Evolutionary conservation across 305 asterid genomes (phyloP).

Genomic region (Solanum hybrid): DNA sequence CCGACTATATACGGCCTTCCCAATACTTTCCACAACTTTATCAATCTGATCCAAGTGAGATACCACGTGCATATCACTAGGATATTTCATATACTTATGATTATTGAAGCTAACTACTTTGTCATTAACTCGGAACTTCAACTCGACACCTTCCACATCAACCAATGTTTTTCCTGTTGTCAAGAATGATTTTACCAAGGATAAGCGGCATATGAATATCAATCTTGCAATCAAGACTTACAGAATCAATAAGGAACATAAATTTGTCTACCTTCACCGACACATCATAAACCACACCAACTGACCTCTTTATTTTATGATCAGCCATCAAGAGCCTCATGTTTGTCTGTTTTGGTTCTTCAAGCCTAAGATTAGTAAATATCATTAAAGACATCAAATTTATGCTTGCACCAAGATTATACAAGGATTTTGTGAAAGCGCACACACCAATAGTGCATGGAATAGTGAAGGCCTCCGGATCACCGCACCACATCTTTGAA

Average conservation of each 20-base stretch:
- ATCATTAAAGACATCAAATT: neutral
- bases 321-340: neutral
- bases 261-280: neutral
- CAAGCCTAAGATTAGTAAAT: too few relatives aligned
- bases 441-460: neutral
- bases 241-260: neutral
- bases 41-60: neutral
- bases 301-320: neutral
- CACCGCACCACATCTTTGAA: neutral
- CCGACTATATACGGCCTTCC: neutral
- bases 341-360: too few relatives aligned
- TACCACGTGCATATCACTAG: neutral
- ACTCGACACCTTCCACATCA: neutral
- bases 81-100: neutral
- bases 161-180: neutral
- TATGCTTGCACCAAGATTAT: neutral
- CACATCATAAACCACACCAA: neutral
- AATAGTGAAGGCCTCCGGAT: neutral
- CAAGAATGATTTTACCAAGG: neutral
- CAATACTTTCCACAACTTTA: neutral
- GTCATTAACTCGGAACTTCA: neutral
- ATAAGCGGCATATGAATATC: too few relatives aligned
- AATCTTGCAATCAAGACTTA: neutral
- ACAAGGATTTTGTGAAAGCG: neutral
- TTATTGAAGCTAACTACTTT: neutral